Percentiles rank a stretch among this genome's conserved stretches.
phyloP scores from a whole-genome alignment of 1,284 basidiomycete genomes.

The Cryptococcus sp. region DNA sequence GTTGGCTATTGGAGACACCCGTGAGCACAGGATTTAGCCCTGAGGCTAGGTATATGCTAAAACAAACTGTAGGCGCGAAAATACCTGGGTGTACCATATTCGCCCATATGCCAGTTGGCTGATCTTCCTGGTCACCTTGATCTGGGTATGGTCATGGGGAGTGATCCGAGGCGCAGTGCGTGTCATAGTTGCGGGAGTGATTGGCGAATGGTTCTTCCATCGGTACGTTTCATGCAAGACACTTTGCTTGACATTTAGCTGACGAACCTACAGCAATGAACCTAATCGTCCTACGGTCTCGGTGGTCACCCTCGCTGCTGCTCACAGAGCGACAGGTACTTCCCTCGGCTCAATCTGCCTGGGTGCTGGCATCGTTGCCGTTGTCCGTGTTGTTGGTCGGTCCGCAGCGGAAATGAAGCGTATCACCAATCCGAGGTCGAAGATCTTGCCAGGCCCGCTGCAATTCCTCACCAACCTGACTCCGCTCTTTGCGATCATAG shows the following conservation, averaged over 20 bases:
- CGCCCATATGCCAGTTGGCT: slow-evolving; percentile 80
- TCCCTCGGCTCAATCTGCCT: slow-evolving; percentile 78
- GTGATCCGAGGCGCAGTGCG: slow-evolving; percentile 78
- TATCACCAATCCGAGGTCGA: slow-evolving; percentile 39
- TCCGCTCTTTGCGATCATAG: slow-evolving; percentile 55
- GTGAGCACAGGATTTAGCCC: slow-evolving; percentile 25
- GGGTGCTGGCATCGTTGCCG: slow-evolving; percentile 72
- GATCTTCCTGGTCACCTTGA: slow-evolving; percentile 65
- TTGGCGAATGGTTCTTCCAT: slow-evolving; percentile 91
- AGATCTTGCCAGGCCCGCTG: slow-evolving; percentile 49
- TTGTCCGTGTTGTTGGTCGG: slow-evolving; percentile 58
- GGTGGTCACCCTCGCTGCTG: slow-evolving; percentile 69
- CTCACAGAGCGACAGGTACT: slow-evolving; percentile 75
- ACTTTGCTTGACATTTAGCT: background rate
- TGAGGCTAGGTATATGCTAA: background rate
- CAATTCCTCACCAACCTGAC: slow-evolving; percentile 54
- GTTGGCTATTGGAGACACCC: slow-evolving; percentile 64
- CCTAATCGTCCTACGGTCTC: slow-evolving; percentile 59
- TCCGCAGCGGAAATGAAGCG: slow-evolving; percentile 42
- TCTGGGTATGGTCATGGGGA: slow-evolving; percentile 92
- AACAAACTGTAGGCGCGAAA: slow-evolving; percentile 26
- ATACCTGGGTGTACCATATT: slow-evolving; percentile 69
- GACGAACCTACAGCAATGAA: slow-evolving; percentile 56
- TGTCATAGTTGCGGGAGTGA: slow-evolving; percentile 75
- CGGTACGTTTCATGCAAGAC: slow-evolving; percentile 59